A percentile compares a stretch with the other conserved stretches of the same genome.
phyloP scores from a whole-genome alignment of 2,329 filamentous ascomycete species.

The Escovopsis sp. region DNA sequence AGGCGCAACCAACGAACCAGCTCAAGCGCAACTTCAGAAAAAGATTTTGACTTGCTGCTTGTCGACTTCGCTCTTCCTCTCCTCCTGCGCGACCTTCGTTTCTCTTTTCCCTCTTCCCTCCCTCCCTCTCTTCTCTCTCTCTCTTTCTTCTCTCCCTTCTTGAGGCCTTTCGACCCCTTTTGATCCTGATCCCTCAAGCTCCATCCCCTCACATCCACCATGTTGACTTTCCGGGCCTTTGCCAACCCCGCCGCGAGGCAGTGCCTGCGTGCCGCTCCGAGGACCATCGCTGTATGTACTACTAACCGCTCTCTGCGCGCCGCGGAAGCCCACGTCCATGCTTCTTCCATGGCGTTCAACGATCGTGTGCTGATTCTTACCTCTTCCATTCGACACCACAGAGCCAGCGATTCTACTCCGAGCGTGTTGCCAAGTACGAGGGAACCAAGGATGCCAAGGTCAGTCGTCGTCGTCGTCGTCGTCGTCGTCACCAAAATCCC shows the following conservation, averaged over 20 bases:
- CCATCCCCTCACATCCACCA: constrained; percentile 31
- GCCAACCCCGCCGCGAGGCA: constrained; percentile 62
- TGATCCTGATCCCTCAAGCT: constrained; percentile 8
- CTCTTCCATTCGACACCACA: constrained; percentile 11
- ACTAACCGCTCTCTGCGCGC: constrained; percentile 5
- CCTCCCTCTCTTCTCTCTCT: constrained; percentile 9
- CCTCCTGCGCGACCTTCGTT: too few relatives aligned
- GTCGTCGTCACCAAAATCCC: constrained; percentile 6
- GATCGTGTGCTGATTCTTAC: not conserved
- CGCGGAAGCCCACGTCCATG: constrained; percentile 8
- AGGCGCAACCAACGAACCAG: constrained; percentile 4
- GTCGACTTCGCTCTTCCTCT: not conserved
- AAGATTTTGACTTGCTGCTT: constrained; percentile 2
- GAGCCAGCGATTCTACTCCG: constrained; percentile 50
- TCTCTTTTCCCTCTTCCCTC: constrained; percentile 5
- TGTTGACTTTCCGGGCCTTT: constrained; percentile 72
- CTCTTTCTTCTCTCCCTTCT: constrained; percentile 10
- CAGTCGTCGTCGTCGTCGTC: constrained; percentile 31
- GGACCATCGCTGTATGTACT: constrained; percentile 15
- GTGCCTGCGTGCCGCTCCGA: constrained; percentile 53
- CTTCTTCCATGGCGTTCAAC: too few relatives aligned
- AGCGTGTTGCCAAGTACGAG: constrained; percentile 83
- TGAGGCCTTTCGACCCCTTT: constrained; percentile 8
- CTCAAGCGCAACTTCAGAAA: constrained; percentile 4
- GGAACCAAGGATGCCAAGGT: constrained; percentile 80